Conservation (phyloP, 305 asterid genomes). For the Rubia peregrina region DNA sequence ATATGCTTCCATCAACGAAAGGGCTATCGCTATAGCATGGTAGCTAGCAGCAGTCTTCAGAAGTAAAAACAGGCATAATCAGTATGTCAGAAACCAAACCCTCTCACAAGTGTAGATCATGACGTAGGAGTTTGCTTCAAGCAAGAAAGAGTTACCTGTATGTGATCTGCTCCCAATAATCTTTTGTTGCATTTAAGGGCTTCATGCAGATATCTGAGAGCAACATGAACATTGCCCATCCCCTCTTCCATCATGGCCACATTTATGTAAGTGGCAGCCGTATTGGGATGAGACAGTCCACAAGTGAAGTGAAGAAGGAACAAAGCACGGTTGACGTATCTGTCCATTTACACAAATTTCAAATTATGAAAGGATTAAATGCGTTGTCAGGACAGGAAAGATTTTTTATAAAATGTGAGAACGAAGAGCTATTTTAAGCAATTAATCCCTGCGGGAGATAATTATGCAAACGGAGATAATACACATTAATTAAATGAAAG, state of each 20-base stretch:
- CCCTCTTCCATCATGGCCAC: conserved; percentile 99
- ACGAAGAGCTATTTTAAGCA: not conserved
- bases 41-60: conserved; percentile 99
- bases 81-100: not conserved
- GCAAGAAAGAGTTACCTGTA: conserved; percentile 60
- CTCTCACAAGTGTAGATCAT: not conserved
- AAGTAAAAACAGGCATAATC: conserved; percentile 9
- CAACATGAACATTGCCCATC: conserved; percentile 98
- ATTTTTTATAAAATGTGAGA: not conserved
- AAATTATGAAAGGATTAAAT: not conserved
- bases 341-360: conserved; percentile 32
- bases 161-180: conserved; percentile 93
- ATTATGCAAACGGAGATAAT: too few species aligned
- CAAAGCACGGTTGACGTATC: conserved; percentile 96
- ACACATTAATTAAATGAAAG: not conserved
- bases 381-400: not conserved
- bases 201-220: conserved; percentile 98
- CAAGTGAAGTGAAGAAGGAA: conserved; percentile 97
- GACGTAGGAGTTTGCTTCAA: conserved; percentile 9
- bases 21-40: conserved; percentile 99
- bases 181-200: conserved; percentile 96
- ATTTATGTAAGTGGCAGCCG: conserved; percentile 98
- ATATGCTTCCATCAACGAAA: conserved; percentile 98
- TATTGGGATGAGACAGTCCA: conserved; percentile 98
- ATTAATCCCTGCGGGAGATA: not conserved